phyloP scores from a whole-genome alignment of 2,329 filamentous ascomycete species.

The Calonectria naviculata region DNA sequence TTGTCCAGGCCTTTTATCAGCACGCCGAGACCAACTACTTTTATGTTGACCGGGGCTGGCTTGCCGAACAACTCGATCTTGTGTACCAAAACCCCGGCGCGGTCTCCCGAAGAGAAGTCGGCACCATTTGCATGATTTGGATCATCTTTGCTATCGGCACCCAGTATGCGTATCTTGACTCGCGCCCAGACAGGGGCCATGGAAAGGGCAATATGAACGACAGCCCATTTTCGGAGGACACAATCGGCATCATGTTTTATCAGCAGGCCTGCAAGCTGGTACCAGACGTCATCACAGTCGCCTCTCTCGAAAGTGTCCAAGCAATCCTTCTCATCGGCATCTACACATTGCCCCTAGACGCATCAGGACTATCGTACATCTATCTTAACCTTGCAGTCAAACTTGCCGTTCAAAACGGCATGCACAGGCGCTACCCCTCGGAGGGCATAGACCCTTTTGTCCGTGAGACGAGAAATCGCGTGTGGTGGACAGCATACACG shows the following conservation, averaged over 20 bases:
- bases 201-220: constrained; percentile 31
- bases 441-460: constrained; percentile 59
- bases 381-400: constrained; percentile 67
- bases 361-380: constrained; percentile 66
- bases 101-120: constrained; percentile 53
- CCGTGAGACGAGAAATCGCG: constrained; percentile 63
- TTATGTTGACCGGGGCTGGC: constrained; percentile 57
- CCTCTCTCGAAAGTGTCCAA: constrained; percentile 68
- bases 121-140: constrained; percentile 57
- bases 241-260: constrained; percentile 66
- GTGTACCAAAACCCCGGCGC: constrained; percentile 53
- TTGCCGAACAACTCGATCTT: constrained; percentile 52
- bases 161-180: constrained; percentile 61
- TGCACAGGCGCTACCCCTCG: constrained; percentile 64
- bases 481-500: constrained; percentile 69
- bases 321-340: constrained; percentile 67
- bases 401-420: constrained; percentile 69
- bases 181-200: constrained; percentile 35
- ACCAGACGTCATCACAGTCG: constrained; percentile 66
- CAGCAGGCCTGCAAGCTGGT: constrained; percentile 65
- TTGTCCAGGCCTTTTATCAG: constrained; percentile 59
- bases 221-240: constrained; percentile 57
- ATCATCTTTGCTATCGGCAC: constrained; percentile 62
- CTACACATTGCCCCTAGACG: constrained; percentile 66
- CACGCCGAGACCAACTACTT: constrained; percentile 62